These are phyloP conservation scores for Groenewaldozyma tartarivorans DNA, from an alignment of 805 yeast genomes.

Conservation along the genomic window DNA sequence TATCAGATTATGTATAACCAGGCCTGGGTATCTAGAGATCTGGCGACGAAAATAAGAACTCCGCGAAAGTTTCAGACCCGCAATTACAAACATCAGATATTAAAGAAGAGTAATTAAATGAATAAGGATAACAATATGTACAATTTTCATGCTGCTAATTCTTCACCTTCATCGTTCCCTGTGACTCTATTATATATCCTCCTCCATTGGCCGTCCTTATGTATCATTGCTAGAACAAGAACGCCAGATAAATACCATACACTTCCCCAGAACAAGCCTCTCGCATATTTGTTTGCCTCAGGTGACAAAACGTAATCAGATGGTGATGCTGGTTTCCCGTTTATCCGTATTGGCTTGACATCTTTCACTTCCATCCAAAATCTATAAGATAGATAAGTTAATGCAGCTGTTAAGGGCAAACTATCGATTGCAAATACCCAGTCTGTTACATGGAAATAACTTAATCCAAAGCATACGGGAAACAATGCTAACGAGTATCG, in stretches of 20 bases:
- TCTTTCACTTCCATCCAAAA: constrained; percentile 80
- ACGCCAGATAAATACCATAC: constrained; percentile 92
- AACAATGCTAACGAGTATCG: constrained; percentile 89
- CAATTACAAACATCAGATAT: no score
- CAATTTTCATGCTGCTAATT: neutral
- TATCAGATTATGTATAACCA: no score
- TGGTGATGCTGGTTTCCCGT: constrained; percentile 5
- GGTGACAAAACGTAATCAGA: constrained; percentile 1
- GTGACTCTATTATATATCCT: constrained; percentile 34
- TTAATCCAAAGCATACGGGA: constrained; percentile 79
- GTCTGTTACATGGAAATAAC: constrained; percentile 76
- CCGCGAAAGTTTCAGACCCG: no score
- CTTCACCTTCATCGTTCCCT: neutral
- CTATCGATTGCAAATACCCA: constrained; percentile 74
- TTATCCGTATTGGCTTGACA: constrained; percentile 10
- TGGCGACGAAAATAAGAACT: no score
- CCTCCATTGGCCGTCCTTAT: constrained; percentile 94
- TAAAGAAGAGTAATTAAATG: neutral
- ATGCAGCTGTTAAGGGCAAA: constrained; percentile 75
- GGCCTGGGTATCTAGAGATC: no score
- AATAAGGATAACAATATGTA: neutral
- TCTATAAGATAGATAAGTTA: constrained; percentile 63
- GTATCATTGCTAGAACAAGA: constrained; percentile 83
- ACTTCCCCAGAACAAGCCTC: constrained; percentile 85
- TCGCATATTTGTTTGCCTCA: constrained; percentile 54